phyloP scores from a whole-genome alignment of 768 basidiomycete genomes.

The Leccinum boreale region DNA sequence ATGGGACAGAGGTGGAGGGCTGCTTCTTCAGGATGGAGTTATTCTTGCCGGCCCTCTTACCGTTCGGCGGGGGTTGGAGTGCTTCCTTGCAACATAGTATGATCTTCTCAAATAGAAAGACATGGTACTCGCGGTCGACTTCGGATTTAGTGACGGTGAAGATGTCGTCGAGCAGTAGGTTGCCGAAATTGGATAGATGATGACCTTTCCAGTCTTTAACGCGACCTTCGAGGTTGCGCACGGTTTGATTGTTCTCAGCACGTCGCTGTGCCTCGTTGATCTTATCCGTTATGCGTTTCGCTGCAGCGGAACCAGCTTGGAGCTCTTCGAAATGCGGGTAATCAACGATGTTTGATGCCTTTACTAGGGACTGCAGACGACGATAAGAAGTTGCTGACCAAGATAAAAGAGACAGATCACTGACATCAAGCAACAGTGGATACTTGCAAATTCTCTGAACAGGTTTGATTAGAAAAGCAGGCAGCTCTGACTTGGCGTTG shows the following conservation, averaged over 20 bases:
- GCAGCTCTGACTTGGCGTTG: slow-evolving; percentile 88
- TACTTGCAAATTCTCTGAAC: slow-evolving; percentile 99
- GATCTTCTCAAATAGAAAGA: slow-evolving; percentile 98
- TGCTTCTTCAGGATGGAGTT: slow-evolving; percentile 90
- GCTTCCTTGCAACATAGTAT: slow-evolving; percentile 98
- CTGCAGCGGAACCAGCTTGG: slow-evolving; percentile 76
- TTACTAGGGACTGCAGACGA: slow-evolving; percentile 60
- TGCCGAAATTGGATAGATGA: slow-evolving; percentile 90
- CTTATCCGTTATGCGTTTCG: slow-evolving; percentile 90
- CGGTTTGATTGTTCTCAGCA: slow-evolving; percentile 87
- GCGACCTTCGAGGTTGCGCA: slow-evolving; percentile 77
- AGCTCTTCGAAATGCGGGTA: slow-evolving; percentile 80
- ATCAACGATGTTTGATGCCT: slow-evolving; percentile 57
- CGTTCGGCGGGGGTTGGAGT: slow-evolving; percentile 49
- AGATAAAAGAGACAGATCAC: slow-evolving; percentile 27
- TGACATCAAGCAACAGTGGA: slow-evolving; percentile 86
- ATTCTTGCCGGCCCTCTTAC: slow-evolving; percentile 75
- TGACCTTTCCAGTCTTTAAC: slow-evolving; percentile 99
- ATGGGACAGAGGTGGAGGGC: slow-evolving; percentile 42
- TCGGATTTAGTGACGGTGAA: slow-evolving; percentile 96
- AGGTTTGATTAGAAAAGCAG: slow-evolving; percentile 97
- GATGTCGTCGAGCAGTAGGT: slow-evolving; percentile 90
- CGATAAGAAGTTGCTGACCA: slow-evolving; percentile 7
- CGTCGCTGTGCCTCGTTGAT: slow-evolving; percentile 95
- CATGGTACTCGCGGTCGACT: slow-evolving; percentile 95